Conservation (phyloP, 2,329 filamentous ascomycete genomes). For the Tolypocladium tropicale region DNA sequence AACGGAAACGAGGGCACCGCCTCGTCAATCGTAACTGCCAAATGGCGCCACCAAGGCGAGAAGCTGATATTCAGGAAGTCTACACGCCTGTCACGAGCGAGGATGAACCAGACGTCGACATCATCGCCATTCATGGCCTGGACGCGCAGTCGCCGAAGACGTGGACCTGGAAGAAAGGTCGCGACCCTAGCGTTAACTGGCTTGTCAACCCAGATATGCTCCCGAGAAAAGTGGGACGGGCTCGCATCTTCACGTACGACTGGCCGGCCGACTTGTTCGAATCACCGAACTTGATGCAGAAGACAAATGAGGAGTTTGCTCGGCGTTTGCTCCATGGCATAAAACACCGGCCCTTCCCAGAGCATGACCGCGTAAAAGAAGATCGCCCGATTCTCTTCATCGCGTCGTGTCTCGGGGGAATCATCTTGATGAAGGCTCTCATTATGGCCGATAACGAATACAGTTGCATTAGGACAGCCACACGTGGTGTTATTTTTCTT, state of each 20-base stretch:
- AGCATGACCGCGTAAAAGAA: not conserved
- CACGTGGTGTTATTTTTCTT: conserved; percentile 15
- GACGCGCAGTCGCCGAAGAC: conserved; percentile 18
- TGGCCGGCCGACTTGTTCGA: conserved; percentile 15
- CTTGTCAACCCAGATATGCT: conserved; percentile 14
- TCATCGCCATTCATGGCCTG: conserved; percentile 26
- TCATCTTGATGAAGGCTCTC: conserved; percentile 18
- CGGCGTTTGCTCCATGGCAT: conserved; percentile 13
- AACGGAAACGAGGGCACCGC: too few relatives aligned
- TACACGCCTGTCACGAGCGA: not conserved
- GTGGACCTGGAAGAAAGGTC: conserved; percentile 11
- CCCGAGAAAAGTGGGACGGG: conserved; percentile 6
- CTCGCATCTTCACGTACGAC: conserved; percentile 18
- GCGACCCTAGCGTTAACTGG: conserved; percentile 12
- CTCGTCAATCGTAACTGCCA: too few relatives aligned
- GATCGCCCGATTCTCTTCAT: conserved; percentile 18
- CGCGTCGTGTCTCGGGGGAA: conserved; percentile 22
- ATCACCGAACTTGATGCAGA: conserved; percentile 6
- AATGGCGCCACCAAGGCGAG: too few relatives aligned
- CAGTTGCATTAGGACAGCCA: conserved; percentile 7
- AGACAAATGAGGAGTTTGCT: conserved; percentile 10
- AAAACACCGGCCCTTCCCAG: conserved; percentile 3
- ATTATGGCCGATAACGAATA: conserved; percentile 9
- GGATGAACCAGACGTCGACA: conserved; percentile 12
- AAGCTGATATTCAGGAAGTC: too few relatives aligned